Evolutionary conservation across 2,329 filamentous ascomycete species (phyloP).

Genomic region (Colletotrichum sansevieriae): DNA sequence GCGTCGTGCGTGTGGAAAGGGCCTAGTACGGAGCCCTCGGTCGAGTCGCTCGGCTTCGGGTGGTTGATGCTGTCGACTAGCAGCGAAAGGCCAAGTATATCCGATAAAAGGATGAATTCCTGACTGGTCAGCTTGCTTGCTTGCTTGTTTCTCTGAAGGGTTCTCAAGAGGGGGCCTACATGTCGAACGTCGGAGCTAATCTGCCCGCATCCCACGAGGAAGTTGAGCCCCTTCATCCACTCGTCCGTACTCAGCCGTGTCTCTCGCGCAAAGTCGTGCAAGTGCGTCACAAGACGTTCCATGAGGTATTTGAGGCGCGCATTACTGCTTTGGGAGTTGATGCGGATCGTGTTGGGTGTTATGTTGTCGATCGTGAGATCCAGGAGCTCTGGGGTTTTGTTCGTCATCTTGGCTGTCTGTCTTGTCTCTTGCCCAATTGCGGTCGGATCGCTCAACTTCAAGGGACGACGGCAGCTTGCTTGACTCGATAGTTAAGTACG

Average conservation of each 20-base stretch:
- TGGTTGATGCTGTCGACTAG: slow-evolving; percentile 83
- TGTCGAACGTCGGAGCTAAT: slow-evolving; percentile 77
- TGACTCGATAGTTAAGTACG: not conserved
- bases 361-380: slow-evolving; percentile 81
- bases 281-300: slow-evolving; percentile 76
- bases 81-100: slow-evolving; percentile 79
- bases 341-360: slow-evolving; percentile 76
- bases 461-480: not conserved
- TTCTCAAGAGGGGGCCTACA: slow-evolving; percentile 51
- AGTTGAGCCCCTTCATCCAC: slow-evolving; percentile 79
- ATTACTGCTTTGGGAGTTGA: slow-evolving; percentile 76
- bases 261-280: slow-evolving; percentile 83
- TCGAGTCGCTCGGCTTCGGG: slow-evolving; percentile 75
- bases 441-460: no score
- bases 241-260: slow-evolving; percentile 78
- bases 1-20: slow-evolving; percentile 86
- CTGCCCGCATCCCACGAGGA: slow-evolving; percentile 76
- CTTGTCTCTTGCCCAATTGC: not conserved
- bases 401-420: slow-evolving; percentile 18
- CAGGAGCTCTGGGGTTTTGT: slow-evolving; percentile 64
- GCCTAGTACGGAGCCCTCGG: slow-evolving; percentile 82
- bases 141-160: not conserved
- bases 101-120: slow-evolving; percentile 83
- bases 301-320: slow-evolving; percentile 76
- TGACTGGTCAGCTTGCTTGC: slow-evolving; percentile 44